Conservation (phyloP, 345 rosid genomes). For the Gossypium australe region DNA sequence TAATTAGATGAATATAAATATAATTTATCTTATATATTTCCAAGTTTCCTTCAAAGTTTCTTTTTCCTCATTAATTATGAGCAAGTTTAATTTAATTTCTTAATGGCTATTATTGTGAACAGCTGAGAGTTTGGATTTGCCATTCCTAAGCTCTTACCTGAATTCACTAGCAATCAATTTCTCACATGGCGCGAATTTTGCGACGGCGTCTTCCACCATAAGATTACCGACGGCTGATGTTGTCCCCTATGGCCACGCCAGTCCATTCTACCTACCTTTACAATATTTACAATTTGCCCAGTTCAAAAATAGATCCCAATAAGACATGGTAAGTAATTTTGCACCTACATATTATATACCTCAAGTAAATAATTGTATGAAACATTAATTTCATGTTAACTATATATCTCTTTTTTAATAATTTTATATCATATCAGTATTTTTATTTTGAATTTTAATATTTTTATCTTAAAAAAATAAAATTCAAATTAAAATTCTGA, state of each 20-base stretch:
- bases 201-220: conserved; percentile 24
- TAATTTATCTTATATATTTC: no score
- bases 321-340: conserved; percentile 29
- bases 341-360: neutral
- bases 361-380: no score
- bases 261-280: conserved; percentile 38
- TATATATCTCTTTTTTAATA: no score
- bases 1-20: no score
- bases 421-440: rapidly evolving
- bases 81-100: neutral
- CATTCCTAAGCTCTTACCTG: conserved; percentile 29
- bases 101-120: neutral
- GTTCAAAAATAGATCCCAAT: conserved; percentile 33
- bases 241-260: conserved; percentile 24
- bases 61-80: no score
- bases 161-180: conserved; percentile 28
- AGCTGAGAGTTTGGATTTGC: conserved; percentile 24
- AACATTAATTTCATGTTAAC: no score
- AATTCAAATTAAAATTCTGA: no score
- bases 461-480: no score
- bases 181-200: conserved; percentile 33
- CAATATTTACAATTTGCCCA: conserved; percentile 43
- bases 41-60: no score
- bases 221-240: conserved; percentile 1
- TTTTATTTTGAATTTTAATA: no score